phyloP scores from a whole-genome alignment of 371 early-diverging fungal genomes.

The Smittium mucronatum region DNA sequence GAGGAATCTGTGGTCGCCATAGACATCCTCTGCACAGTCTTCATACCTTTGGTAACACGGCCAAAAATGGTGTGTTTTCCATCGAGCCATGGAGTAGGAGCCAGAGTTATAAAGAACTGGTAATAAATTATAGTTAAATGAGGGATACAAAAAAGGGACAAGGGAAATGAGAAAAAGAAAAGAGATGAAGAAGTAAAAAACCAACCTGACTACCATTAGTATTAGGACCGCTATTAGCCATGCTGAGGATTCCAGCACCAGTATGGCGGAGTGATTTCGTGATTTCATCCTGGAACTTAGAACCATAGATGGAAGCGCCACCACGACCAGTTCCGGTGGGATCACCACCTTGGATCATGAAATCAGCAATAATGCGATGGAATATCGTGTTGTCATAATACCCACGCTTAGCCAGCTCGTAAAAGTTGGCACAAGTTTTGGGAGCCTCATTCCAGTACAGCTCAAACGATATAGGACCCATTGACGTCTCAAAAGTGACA shows the following conservation, averaged over 20 bases:
- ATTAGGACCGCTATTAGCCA: slow-evolving; percentile 77
- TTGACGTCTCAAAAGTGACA: slow-evolving; percentile 67
- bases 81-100: slow-evolving; percentile 80
- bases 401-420: slow-evolving; percentile 64
- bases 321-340: slow-evolving; percentile 80
- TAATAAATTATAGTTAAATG: not conserved
- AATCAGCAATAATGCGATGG: slow-evolving; percentile 74
- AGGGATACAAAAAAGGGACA: not conserved
- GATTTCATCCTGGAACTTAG: slow-evolving; percentile 89
- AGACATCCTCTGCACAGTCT: slow-evolving; percentile 70
- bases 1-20: slow-evolving; percentile 21
- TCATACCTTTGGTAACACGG: slow-evolving; percentile 62
- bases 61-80: slow-evolving; percentile 99
- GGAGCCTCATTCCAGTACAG: slow-evolving; percentile 87
- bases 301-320: slow-evolving; percentile 79
- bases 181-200: not conserved
- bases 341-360: slow-evolving; percentile 96
- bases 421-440: slow-evolving; percentile 76
- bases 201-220: slow-evolving; percentile 73
- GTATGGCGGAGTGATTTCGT: slow-evolving; percentile 74
- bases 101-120: slow-evolving; percentile 50
- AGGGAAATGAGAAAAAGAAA: not conserved
- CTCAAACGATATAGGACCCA: slow-evolving; percentile 78
- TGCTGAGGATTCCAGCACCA: slow-evolving; percentile 77
- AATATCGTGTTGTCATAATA: slow-evolving; percentile 77